Base-by-base conservation (phyloP, 108 stramenopile genomes). In the Cylindrotheca fusiformis region DNA sequence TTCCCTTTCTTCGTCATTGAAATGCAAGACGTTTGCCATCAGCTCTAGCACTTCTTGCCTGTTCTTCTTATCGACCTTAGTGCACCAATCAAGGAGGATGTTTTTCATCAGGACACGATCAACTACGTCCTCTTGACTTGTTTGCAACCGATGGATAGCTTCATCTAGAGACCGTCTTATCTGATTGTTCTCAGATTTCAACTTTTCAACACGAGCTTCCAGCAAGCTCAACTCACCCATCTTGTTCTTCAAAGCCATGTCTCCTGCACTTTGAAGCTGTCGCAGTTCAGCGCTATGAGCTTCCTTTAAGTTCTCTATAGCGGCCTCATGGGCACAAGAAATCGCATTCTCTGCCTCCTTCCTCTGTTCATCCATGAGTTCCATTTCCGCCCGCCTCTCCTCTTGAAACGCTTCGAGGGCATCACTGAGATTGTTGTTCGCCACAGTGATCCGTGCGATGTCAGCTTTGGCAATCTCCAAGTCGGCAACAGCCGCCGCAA, bases 101-200 rank as follows among this genome's bases (percentile, higher is more conserved):
- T 91, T 95, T 61, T 95, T 95, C 71, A 95, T 95, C 18, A 95
- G 56, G 21, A 73, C 67, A 52, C 93, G 80, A 74, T 95, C 93
- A 31, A 95, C 79, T 17, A 95, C 85, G 60, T 95, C 93, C 70
- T 95, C 93, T 75, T 95, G 90, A n/a, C 70, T 90, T 10, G 77
- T 76, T 67, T 90, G 88, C n/a, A 95, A 65, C 23, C 90, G 77
- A 30, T 81, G 65, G 32, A 95, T 95, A 36, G 93, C 93, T 67
- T 95, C 90, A 52, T 95, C 90, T 3, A 95, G 81, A 21, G 88
- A 86, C 58, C 80, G 72, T 30, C 93, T 59, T 30, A 88, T 73
- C 52, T 89, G 86, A 30, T 76, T 46, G 63, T 91, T 91, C 41
- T 95, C 93, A 50, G 71, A 69, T 63, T 78, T 77, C 18, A 75